A percentile compares a stretch with the other conserved stretches of the same genome.
These are phyloP conservation scores for Flaveria floridana DNA, from an alignment of 140 eudicot genomes.

Conservation along the genomic window DNA sequence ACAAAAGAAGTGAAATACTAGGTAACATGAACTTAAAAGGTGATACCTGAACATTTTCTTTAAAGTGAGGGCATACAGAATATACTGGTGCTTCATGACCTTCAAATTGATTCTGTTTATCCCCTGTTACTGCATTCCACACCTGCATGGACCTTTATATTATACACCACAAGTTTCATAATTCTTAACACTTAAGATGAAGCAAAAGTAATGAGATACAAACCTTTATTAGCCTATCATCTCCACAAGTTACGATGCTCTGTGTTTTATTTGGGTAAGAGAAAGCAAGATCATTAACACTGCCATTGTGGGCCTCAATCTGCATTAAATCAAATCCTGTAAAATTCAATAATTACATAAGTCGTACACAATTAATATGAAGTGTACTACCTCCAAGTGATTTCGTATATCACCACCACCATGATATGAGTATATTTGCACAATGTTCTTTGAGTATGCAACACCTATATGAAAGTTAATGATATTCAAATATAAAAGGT, in stretches of 20 bases:
- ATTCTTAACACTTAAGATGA: slow-evolving; percentile 11
- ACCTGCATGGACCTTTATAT: slow-evolving; percentile 48
- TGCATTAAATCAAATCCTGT: slow-evolving; percentile 33
- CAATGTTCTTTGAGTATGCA: slow-evolving; percentile 79
- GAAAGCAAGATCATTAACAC: slow-evolving; percentile 71
- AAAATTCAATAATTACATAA: not conserved
- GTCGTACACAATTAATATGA: slow-evolving; percentile 1
- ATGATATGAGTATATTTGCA: slow-evolving; percentile 62
- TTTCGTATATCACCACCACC: slow-evolving; percentile 59
- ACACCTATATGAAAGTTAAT: slow-evolving; percentile 45
- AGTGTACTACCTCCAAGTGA: slow-evolving; percentile 58
- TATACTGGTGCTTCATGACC: slow-evolving; percentile 83
- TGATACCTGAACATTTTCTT: slow-evolving; percentile 69
- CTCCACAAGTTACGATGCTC: slow-evolving; percentile 69
- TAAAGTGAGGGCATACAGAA: slow-evolving; percentile 71
- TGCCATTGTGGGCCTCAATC: slow-evolving; percentile 75
- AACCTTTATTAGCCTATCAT: slow-evolving; percentile 71
- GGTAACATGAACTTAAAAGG: slow-evolving; percentile 9
- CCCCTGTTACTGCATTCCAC: slow-evolving; percentile 74
- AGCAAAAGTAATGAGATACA: slow-evolving; percentile 17
- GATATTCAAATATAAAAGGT: slow-evolving; percentile 19
- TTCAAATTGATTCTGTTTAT: slow-evolving; percentile 53
- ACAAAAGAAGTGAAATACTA: not conserved
- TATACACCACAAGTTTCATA: slow-evolving; percentile 11
- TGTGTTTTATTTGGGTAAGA: slow-evolving; percentile 52